A percentile compares a stretch with the other conserved stretches of the same genome.
phyloP scores from a whole-genome alignment of 1,284 basidiomycete species.

The Puccinia sorghi region DNA sequence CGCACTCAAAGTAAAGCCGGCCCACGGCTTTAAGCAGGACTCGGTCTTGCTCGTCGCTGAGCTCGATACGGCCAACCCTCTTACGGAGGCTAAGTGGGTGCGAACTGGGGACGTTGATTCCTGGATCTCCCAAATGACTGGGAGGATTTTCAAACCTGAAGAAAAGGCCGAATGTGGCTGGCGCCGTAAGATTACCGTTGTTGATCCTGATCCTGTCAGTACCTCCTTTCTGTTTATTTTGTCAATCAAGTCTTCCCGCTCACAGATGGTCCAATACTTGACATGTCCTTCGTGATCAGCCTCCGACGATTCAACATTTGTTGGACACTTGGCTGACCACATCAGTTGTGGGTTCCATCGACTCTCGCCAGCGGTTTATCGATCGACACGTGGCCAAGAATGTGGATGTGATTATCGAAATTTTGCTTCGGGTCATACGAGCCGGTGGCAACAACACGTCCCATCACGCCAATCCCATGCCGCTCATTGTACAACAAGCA shows the following conservation, averaged over 20 bases:
- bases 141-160: constrained; percentile 60
- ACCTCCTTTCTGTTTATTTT: background rate
- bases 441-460: constrained; percentile 70
- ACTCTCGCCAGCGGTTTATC: constrained; percentile 80
- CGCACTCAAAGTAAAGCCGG: background rate
- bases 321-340: constrained; percentile 82
- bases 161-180: constrained; percentile 63
- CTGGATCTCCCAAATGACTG: constrained; percentile 81
- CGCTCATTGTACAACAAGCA: constrained; percentile 55
- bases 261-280: background rate
- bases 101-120: constrained; percentile 89
- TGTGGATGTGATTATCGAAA: constrained; percentile 82
- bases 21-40: constrained; percentile 40
- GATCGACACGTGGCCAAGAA: constrained; percentile 76
- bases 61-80: constrained; percentile 79
- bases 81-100: constrained; percentile 94
- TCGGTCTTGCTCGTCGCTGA: constrained; percentile 61
- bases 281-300: constrained; percentile 61
- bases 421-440: constrained; percentile 81
- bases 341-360: constrained; percentile 71
- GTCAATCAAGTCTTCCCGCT: no score
- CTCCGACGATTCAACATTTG: constrained; percentile 84
- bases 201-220: constrained; percentile 90
- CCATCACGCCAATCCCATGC: constrained; percentile 47
- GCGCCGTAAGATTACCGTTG: constrained; percentile 86